A percentile compares a stretch with the other conserved stretches of the same genome.
Evolutionary conservation across 306 rosid genomes (phyloP).

Genomic region (Cucurbita maxima): DNA sequence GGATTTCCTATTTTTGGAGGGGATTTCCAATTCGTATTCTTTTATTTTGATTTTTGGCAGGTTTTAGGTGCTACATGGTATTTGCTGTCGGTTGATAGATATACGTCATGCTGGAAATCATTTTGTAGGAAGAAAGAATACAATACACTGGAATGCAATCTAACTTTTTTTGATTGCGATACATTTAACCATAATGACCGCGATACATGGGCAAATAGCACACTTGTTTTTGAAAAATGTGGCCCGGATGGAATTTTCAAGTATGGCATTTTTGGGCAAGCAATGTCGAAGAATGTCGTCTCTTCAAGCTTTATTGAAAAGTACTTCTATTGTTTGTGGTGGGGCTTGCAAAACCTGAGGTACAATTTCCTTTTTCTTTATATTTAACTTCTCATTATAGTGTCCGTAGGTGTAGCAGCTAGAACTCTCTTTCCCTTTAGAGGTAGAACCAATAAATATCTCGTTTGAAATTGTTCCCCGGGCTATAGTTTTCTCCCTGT

Average conservation of each 20-base stretch:
- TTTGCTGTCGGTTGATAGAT: slow-evolving; percentile 74
- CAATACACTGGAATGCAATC: slow-evolving; percentile 24
- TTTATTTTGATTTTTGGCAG: slow-evolving; percentile 26
- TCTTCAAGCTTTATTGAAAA: slow-evolving; percentile 46
- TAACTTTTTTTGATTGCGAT: slow-evolving; percentile 53
- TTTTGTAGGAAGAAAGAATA: slow-evolving; percentile 50
- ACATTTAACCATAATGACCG: slow-evolving; percentile 8
- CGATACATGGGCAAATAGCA: slow-evolving; percentile 38
- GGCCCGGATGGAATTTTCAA: slow-evolving; percentile 38
- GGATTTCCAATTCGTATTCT: background rate
- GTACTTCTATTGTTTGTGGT: slow-evolving; percentile 89
- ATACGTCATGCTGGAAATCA: slow-evolving; percentile 81
- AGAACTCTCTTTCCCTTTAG: background rate
- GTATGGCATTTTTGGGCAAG: slow-evolving; percentile 56
- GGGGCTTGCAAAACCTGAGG: slow-evolving; percentile 98
- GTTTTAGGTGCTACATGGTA: slow-evolving; percentile 97
- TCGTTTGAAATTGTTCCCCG: background rate
- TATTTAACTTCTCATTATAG: background rate
- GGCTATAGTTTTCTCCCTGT: background rate
- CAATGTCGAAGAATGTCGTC: slow-evolving; percentile 49
- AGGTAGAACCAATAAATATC: background rate
- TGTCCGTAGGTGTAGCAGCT: background rate
- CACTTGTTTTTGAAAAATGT: slow-evolving; percentile 50
- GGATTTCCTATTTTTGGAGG: background rate
- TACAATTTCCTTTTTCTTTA: slow-evolving; percentile 18